phyloP scores from a whole-genome alignment of 352 stramenopile genomes.

The Pythium dissotocum region DNA sequence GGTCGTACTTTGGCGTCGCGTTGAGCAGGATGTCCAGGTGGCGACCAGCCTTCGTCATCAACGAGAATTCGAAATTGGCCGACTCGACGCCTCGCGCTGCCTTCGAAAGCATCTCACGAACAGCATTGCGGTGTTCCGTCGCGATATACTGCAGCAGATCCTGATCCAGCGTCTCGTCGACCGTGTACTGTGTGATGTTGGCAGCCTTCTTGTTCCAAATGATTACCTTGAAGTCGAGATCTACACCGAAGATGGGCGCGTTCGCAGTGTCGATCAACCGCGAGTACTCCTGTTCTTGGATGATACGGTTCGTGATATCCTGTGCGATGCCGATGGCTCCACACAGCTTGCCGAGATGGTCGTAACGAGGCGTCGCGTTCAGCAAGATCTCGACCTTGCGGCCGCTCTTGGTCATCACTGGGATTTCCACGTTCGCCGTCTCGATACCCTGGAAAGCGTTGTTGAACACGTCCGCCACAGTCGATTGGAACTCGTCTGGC shows the following conservation, averaged over 20 bases:
- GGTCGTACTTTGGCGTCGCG: constrained; percentile 4
- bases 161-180: not conserved
- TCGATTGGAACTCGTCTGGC: constrained; percentile 43
- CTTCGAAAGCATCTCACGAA: not conserved
- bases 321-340: constrained; percentile 60
- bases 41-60: not conserved
- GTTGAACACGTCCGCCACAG: constrained; percentile 50
- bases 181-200: not conserved
- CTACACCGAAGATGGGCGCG: constrained; percentile 9
- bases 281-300: constrained; percentile 66
- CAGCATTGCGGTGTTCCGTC: not conserved
- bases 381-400: constrained; percentile 38
- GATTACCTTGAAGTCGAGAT: not conserved
- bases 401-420: constrained; percentile 60
- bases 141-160: not conserved
- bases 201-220: constrained; percentile 1
- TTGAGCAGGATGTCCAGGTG: not conserved
- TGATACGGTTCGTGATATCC: constrained; percentile 62
- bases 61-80: constrained; percentile 1
- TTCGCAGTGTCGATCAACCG: constrained; percentile 70
- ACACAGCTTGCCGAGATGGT: constrained; percentile 37
- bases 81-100: not conserved
- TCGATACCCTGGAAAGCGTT: constrained; percentile 54
- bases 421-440: constrained; percentile 57
- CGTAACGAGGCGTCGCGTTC: constrained; percentile 35